Base-by-base conservation (phyloP, 768 basidiomycete species). In the Sporobolomyces phaffii region DNA sequence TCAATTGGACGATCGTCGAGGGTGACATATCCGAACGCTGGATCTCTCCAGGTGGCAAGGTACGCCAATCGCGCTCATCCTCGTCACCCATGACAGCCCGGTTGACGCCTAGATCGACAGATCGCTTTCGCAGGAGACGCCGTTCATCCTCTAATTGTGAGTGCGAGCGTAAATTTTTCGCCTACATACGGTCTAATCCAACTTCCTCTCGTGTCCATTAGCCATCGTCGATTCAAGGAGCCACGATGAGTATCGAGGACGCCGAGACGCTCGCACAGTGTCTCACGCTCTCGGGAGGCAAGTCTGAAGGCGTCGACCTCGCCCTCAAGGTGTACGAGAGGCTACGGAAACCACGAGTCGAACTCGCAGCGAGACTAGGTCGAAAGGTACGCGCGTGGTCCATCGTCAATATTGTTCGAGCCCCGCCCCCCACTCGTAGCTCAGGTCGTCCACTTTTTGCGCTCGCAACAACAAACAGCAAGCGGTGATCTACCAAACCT, bases 221-320 rank as follows among this genome's bases (percentile, higher is more conserved):
- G 45, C 72, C 72, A 1, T 62, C 72, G 0, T 56, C 61, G 11
- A 44, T 73, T 7, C 72, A 70, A 54, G 72, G 72, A 44, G 72
- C 61, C n/a, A 52, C 64, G 6, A 51, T 54, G 31, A 52, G 68
- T 0, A 26, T 70, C 33, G 72, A 73, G 31, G 72, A 73, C 38
- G 72, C 41, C 10, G 68, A 60, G 1, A 54, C 61, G 13, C 5
- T 70, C n/a, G 72, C 60, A 3, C 38, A 63, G 14, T 69, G 64
- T 36, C 64, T 73, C 24, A 53, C 68, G 0, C 40, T 73, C 3
- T 51, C 72, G 0, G 68, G 68, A 9, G 58, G 62, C 1, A 28
- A 56, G 10, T 14, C 50, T 6, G 3, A 3, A 5, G 59, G 59
- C 11, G 68, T 73, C 4, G 17, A 8, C 0, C 7, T 73, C n/a